Conservation (phyloP, 768 basidiomycete genomes). For the Gyrodon lividus region DNA sequence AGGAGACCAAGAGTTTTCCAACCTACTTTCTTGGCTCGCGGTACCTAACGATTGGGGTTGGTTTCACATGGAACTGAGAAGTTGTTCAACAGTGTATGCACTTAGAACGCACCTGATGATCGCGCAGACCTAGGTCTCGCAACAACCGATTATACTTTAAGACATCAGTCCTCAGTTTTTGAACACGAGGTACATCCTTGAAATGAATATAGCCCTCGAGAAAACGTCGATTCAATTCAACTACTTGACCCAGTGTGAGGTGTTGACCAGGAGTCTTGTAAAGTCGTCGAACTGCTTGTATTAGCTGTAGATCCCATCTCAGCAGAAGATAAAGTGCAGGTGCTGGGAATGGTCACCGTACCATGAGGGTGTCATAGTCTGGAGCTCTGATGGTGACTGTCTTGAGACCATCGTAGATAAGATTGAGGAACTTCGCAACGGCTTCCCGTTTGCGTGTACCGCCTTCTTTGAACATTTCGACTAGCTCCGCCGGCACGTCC, state of each 20-base stretch:
- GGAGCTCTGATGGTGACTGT: constrained; percentile 95
- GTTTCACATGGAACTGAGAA: constrained; percentile 1
- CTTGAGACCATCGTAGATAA: constrained; percentile 91
- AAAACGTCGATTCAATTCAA: constrained; percentile 90
- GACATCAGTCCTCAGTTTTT: constrained; percentile 75
- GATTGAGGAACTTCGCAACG: constrained; percentile 81
- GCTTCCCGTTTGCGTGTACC: constrained; percentile 88
- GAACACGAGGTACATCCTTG: constrained; percentile 88
- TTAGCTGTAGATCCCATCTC: constrained; percentile 53
- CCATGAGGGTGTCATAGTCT: constrained; percentile 98
- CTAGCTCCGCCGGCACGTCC: constrained; percentile 85
- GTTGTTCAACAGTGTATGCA: neutral
- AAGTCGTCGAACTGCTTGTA: constrained; percentile 90
- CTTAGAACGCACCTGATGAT: constrained; percentile 70
- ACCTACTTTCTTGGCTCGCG: constrained; percentile 77
- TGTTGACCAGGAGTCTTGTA: constrained; percentile 95
- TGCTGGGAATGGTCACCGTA: constrained; percentile 38
- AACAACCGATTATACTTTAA: constrained; percentile 87
- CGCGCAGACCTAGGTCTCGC: constrained; percentile 86
- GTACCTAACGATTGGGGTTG: constrained; percentile 59
- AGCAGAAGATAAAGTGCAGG: neutral
- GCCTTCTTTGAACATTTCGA: constrained; percentile 89
- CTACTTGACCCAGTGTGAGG: constrained; percentile 91
- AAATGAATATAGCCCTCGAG: constrained; percentile 91
- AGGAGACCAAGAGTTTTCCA: constrained; percentile 88